Base-by-base conservation (phyloP, 192 early-diverging fungal genomes). In the Mortierella hygrophila region DNA sequence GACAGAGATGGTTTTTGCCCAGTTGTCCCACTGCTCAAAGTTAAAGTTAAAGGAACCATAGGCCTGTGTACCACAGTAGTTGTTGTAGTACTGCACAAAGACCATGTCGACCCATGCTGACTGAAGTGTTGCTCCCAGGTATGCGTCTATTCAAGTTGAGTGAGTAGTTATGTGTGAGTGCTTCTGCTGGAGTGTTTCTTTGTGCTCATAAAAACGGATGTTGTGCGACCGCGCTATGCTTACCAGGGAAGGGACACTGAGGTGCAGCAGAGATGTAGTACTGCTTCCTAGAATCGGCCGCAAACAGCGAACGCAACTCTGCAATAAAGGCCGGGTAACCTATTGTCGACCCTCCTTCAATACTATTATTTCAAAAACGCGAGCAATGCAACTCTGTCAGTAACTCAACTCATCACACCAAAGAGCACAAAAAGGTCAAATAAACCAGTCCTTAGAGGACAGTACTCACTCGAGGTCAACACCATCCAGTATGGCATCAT, bases 81-180 rank as follows among this genome's bases (percentile, higher is more conserved):
- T 96, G 89, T 96, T 96, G 89, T 96, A 96, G 76, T 95, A 96
- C 86, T 96, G 95, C 2, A 96, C 92, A 91, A 92, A 94, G 0
- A 96, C 89, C 93, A 94, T 90, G 73, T 94, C 93, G 9, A 93
- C 84, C 71, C 92, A 93, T 5, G 94, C 91, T 38, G 90, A 84
- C 68, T 94, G 88, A 6, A 95, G 81, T 26, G 92, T 88, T 1
- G 88, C 88, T 0, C 92, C 93, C 2, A 94, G 74, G 79, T 94
- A 94, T 2, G 90, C 91, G 85, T 96, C 78, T 79, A 54, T 70
- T 11, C 15, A 1, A 16, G 32, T 69, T 6, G 32, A 69, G 8
- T 3, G 16, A 18, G n/a, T 47, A 49, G 16, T 47, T 21, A 41
- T 1, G 3, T 26, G 40, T 41, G 5, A 42, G 21, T 18, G 6